A percentile compares a stretch with the other conserved stretches of the same genome.
These are phyloP conservation scores for Malassezia equina DNA, from an alignment of 1,284 basidiomycete species.

Conservation along the genomic window DNA sequence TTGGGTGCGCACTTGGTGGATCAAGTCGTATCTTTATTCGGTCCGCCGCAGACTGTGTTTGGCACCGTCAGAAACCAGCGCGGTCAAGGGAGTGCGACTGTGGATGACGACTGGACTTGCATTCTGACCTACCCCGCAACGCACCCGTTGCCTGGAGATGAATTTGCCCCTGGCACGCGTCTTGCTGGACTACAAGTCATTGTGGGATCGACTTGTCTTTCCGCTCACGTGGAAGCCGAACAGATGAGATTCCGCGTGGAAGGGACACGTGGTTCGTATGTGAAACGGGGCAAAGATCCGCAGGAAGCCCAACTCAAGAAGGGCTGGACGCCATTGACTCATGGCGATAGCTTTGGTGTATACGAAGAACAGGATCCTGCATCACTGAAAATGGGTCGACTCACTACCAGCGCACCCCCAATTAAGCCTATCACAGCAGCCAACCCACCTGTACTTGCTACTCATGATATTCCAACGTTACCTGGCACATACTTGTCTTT, in stretches of 20 bases:
- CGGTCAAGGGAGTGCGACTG: conserved; percentile 24
- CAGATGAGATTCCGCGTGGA: conserved; percentile 38
- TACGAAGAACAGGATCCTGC: conserved; percentile 29
- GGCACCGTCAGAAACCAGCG: conserved; percentile 36
- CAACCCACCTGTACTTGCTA: conserved; percentile 30
- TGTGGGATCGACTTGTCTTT: conserved; percentile 36
- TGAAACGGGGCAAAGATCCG: conserved; percentile 41
- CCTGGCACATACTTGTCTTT: conserved; percentile 40
- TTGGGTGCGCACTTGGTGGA: conserved; percentile 42
- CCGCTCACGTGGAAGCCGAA: conserved; percentile 35
- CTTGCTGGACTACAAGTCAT: conserved; percentile 31
- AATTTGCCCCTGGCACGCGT: conserved; percentile 26
- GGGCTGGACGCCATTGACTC: conserved; percentile 32
- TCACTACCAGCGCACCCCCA: conserved; percentile 26
- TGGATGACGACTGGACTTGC: conserved; percentile 45
- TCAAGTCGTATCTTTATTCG: conserved; percentile 39
- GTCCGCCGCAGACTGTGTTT: conserved; percentile 32
- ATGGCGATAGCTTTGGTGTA: conserved; percentile 35
- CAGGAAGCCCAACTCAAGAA: conserved; percentile 44
- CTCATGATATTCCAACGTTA: conserved; percentile 34
- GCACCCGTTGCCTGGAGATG: conserved; percentile 25
- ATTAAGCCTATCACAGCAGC: conserved; percentile 22
- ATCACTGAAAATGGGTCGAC: conserved; percentile 24
- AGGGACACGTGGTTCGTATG: conserved; percentile 36
- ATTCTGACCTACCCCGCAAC: conserved; percentile 30